These are phyloP conservation scores for Myxozyma melibiosi DNA, from an alignment of 805 yeast genomes.

Conservation along the genomic window DNA sequence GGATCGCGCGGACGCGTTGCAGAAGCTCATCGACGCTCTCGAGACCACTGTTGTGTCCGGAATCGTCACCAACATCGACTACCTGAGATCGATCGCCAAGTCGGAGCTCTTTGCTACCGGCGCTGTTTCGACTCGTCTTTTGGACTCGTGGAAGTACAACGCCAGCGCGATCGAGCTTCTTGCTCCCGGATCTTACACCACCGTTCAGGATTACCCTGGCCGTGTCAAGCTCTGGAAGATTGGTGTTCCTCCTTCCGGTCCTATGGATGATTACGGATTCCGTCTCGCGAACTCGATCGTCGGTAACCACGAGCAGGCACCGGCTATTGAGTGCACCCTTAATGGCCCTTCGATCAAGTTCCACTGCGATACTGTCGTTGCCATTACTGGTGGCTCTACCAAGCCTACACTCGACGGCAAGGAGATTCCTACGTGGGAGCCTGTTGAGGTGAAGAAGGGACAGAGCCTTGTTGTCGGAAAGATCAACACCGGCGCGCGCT, in stretches of 20 bases:
- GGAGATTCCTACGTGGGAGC: slow-evolving; percentile 65
- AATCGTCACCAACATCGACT: slow-evolving; percentile 86
- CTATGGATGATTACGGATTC: slow-evolving; percentile 93
- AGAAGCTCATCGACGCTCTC: slow-evolving; percentile 74
- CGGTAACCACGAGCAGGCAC: slow-evolving; percentile 79
- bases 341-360: slow-evolving; percentile 83
- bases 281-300: slow-evolving; percentile 87
- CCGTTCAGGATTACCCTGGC: slow-evolving; percentile 95
- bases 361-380: slow-evolving; percentile 76
- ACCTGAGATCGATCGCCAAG: slow-evolving; percentile 79
- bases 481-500: slow-evolving; percentile 79
- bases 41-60: slow-evolving; percentile 87
- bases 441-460: slow-evolving; percentile 71
- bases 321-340: slow-evolving; percentile 88
- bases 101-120: slow-evolving; percentile 84
- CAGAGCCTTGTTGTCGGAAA: slow-evolving; percentile 81
- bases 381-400: slow-evolving; percentile 84
- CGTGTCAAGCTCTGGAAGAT: slow-evolving; percentile 82
- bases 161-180: slow-evolving; percentile 85
- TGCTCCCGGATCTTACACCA: slow-evolving; percentile 91
- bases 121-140: slow-evolving; percentile 80
- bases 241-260: slow-evolving; percentile 99
- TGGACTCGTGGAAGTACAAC: slow-evolving; percentile 70
- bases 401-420: slow-evolving; percentile 67
- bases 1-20: slow-evolving; percentile 82